Evolutionary conservation across 2,329 filamentous ascomycete species (phyloP).

Genomic region (Neodidymelliopsis sp.): DNA sequence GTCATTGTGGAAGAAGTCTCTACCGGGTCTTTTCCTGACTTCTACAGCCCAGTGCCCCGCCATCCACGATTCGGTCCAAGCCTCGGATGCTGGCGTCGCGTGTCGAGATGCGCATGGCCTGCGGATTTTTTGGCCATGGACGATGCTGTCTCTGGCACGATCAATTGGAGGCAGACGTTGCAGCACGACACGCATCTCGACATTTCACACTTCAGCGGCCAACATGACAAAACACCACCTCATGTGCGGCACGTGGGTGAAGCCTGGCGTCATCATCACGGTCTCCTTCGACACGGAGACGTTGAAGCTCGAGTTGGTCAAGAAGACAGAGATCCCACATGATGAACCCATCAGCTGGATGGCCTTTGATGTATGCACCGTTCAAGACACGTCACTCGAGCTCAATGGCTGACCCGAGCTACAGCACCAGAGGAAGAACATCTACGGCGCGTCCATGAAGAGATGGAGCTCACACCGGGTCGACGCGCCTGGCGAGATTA

Average conservation of each 20-base stretch:
- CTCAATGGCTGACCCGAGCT: conserved; percentile 23
- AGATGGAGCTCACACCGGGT: conserved; percentile 87
- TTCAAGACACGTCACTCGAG: not conserved
- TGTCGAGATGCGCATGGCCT: conserved; percentile 19
- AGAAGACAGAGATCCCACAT: conserved; percentile 79
- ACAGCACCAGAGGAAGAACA: conserved; percentile 80
- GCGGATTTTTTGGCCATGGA: conserved; percentile 1
- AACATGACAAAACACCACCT: conserved; percentile 80
- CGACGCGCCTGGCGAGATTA: conserved; percentile 76
- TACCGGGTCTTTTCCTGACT: conserved; percentile 30
- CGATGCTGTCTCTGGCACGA: conserved; percentile 15
- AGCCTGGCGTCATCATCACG: conserved; percentile 88
- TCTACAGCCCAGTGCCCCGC: conserved; percentile 29
- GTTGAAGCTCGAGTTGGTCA: conserved; percentile 75
- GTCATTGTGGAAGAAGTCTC: conserved; percentile 34
- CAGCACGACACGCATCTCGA: not conserved
- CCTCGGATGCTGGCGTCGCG: conserved; percentile 19
- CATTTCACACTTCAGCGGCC: conserved; percentile 11
- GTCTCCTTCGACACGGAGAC: conserved; percentile 86
- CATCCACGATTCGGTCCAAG: conserved; percentile 28
- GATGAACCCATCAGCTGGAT: conserved; percentile 95
- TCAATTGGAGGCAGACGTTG: conserved; percentile 5
- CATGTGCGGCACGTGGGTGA: conserved; percentile 92
- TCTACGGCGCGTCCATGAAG: conserved; percentile 93
- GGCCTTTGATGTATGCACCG: conserved; percentile 76